phyloP scores from a whole-genome alignment of 164 flowering plant genomes.

The Brasenia schreberi region DNA sequence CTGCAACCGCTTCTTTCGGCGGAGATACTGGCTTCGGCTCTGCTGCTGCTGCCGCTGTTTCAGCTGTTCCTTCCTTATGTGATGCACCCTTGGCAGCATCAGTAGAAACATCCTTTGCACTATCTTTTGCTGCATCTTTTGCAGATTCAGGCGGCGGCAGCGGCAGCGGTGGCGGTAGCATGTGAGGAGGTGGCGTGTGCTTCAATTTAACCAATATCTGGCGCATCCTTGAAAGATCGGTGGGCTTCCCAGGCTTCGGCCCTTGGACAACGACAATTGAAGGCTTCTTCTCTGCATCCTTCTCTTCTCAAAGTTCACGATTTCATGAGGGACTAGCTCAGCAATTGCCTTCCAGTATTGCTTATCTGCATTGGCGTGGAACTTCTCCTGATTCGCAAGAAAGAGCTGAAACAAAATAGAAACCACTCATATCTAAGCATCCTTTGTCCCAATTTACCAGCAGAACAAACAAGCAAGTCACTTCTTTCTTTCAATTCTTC shows the following conservation, averaged over 20 bases:
- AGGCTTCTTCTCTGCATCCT: conserved; percentile 79
- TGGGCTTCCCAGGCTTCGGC: conserved; percentile 94
- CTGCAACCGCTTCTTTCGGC: background rate
- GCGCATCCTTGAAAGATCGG: conserved; percentile 82
- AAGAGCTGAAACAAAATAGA: conserved; percentile 24
- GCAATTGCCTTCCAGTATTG: conserved; percentile 93
- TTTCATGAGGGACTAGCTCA: conserved; percentile 75
- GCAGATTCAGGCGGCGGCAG: conserved; percentile 6
- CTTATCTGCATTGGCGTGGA: conserved; percentile 81
- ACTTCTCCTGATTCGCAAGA: conserved; percentile 79
- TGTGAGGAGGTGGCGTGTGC: conserved; percentile 85
- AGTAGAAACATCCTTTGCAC: background rate
- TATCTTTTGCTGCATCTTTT: conserved; percentile 5
- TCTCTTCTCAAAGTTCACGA: conserved; percentile 75
- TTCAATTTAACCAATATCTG: conserved; percentile 78
- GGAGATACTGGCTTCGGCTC: background rate
- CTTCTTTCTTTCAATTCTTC: too few relatives aligned
- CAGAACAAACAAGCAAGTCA: too few relatives aligned
- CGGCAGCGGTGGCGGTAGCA: conserved; percentile 67
- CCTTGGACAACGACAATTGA: conserved; percentile 69
- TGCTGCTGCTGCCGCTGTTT: background rate
- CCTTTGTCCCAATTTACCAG: too few relatives aligned
- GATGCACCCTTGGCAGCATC: background rate
- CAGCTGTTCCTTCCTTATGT: background rate
- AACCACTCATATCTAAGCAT: background rate